Base-by-base conservation (phyloP, 179 eudicot genomes). In the Corrigiola litoralis region DNA sequence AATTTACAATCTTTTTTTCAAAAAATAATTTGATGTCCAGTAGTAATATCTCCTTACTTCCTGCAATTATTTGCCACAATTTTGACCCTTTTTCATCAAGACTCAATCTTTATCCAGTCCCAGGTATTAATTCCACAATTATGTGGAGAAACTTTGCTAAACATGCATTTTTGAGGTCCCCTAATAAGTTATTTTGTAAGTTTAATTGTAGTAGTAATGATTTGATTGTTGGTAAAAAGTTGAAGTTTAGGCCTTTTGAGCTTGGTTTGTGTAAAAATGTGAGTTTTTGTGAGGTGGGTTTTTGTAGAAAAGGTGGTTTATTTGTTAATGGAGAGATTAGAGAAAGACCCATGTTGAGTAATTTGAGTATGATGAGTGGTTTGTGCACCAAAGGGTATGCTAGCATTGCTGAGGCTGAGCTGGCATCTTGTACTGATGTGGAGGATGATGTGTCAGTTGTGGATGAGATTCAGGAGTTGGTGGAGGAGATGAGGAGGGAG, bases 111-210 rank as follows among this genome's bases (percentile, higher is more conserved):
- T 41, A 42, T 21, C 60, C 67, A 23, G 59, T 61, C 68, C 74
- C 80, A 42, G n/a, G 34, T 9, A 29, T 41, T 47, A 25, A 66
- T 46, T 67, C 81, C 72, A 48, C 64, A 56, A 52, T 67, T 56
- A 88, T 88, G 95, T 90, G 82, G 95, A 79, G 83, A 80, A 87
- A 50, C 72, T 64, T 83, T 54, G 79, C 79, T 27, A 84, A 77
- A 54, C 65, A 72, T 53, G 73, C 75, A 18, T 56, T 77, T 52
- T 71, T 74, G 40, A 79, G 77, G 68, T 58, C 72, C 74, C 72
- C 78, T 1, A 49, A 34, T 24, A 37, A 33, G 27, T 75, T 72
- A 33, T 64, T 70, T 54, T 69, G 45, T 47, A 79, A 84, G 34
- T 82, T 77, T 76, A 60, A 79, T 1, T 82, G 86, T 9, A 62